Base-by-base conservation (phyloP, 768 basidiomycete species). In the Leucocoprinus leucothites region DNA sequence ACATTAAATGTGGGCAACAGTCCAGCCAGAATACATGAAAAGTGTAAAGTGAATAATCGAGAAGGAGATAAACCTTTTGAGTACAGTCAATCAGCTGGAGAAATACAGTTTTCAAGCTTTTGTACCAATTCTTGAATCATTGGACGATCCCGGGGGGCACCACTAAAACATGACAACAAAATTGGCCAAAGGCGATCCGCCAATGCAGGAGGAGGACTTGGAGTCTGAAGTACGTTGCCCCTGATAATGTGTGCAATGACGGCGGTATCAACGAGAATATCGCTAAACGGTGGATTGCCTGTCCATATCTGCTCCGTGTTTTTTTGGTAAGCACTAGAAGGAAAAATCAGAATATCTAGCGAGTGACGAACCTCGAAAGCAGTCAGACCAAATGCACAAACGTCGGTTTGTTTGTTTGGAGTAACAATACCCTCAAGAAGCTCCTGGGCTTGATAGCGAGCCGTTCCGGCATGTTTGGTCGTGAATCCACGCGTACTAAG, bases 381-480 rank as follows among this genome's bases (percentile, higher is more conserved):
- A 18, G 57, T 21, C 25, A 62, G 38, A 9, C 42, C 54, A 40
- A 61, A 63, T 5, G 54, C 60, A 34, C 59, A 64, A 7, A 63
- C 51, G 36, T 64, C 63, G 11, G 58, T 51, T 21, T 47, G 47
- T 47, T 56, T 60, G 2, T 9, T 31, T 48, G 48, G 44, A 48
- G 46, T 38, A 41, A 21, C 48, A 48, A 13, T 22, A 31, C 18
- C 34, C 3, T 19, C 34, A 0, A 60, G 18, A 13, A 64, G 48
- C 45, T 64, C 63, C 1, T 60, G 62, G 3, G 63, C 62, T 24
- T 59, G 57, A 48, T 61, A 64, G 1, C 57, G 52, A n/a, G 13
- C 8, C 5, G 58, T 26, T 13, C 60, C 51, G 21, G 58, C 38
- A 8, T 61, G 53, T 3, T 21, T 19, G 13, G 62, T 63, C 2